phyloP scores from a whole-genome alignment of 441 rosid species.

The Gossypium lobatum region DNA sequence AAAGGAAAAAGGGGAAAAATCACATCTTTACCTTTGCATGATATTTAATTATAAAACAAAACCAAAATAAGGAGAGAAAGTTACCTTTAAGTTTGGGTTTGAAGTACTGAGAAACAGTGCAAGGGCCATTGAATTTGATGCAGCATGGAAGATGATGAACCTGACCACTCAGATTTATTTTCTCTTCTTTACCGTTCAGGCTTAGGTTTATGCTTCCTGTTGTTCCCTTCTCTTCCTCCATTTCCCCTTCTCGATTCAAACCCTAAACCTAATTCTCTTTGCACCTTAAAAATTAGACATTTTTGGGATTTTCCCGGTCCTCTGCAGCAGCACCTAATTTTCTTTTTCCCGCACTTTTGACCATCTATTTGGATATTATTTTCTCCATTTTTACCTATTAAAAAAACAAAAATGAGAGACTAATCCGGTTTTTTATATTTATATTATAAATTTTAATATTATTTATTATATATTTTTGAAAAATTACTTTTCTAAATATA shows the following conservation, averaged over 20 bases:
- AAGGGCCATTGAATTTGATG: slow-evolving; percentile 64
- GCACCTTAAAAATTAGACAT: not conserved
- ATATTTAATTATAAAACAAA: not conserved
- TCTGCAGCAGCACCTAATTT: not conserved
- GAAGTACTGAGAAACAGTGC: slow-evolving; percentile 68
- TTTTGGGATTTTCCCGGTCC: slow-evolving; percentile 4
- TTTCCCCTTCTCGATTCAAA: not conserved
- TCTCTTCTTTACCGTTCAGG: slow-evolving; percentile 14
- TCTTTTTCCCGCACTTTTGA: not conserved
- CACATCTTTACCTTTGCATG: not conserved
- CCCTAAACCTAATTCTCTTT: slow-evolving; percentile 1
- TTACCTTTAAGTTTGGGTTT: slow-evolving; percentile 60
- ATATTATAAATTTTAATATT: too few relatives aligned
- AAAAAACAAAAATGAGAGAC: too few relatives aligned
- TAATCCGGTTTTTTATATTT: too few relatives aligned
- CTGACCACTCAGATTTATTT: slow-evolving; percentile 37
- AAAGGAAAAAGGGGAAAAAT: not conserved
- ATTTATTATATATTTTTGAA: too few relatives aligned
- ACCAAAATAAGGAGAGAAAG: not conserved
- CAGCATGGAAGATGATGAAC: slow-evolving; percentile 84
- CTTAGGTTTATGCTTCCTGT: slow-evolving; percentile 39
- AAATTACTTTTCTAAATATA: too few relatives aligned
- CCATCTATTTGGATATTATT: too few relatives aligned
- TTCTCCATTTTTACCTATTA: too few relatives aligned
- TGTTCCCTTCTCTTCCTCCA: slow-evolving; percentile 17